phyloP scores from a whole-genome alignment of 2,329 filamentous ascomycete species.

The Graphilbum sp. region DNA sequence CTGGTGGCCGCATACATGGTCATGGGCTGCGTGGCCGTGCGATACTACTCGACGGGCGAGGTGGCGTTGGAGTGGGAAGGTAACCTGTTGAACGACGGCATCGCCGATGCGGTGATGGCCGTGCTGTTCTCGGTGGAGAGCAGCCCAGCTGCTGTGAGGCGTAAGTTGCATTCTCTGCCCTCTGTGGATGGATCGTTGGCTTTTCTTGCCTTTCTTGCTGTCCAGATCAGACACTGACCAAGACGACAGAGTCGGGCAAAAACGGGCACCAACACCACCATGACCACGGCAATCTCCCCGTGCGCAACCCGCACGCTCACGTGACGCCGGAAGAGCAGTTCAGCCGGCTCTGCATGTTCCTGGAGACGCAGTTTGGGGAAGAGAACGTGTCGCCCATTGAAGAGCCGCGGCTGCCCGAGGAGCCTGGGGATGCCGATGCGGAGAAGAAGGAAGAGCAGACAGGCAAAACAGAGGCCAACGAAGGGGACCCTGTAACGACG shows the following conservation, averaged over 20 bases:
- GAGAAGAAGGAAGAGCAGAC: slow-evolving; percentile 21
- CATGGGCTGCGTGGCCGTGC: slow-evolving; percentile 84
- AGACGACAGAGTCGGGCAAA: slow-evolving; percentile 38
- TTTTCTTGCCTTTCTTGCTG: background rate
- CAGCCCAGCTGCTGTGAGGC: slow-evolving; percentile 86
- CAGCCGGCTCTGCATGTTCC: slow-evolving; percentile 79
- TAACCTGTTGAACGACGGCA: slow-evolving; percentile 92
- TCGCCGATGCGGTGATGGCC: slow-evolving; percentile 93
- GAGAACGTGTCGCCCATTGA: slow-evolving; percentile 68
- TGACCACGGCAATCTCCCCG: slow-evolving; percentile 18
- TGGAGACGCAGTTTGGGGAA: slow-evolving; percentile 87
- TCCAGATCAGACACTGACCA: too few relatives aligned
- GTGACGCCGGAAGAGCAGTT: slow-evolving; percentile 61
- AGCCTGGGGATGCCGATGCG: slow-evolving; percentile 18
- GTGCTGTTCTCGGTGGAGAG: slow-evolving; percentile 85
- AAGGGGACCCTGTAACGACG: slow-evolving; percentile 12
- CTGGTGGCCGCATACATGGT: slow-evolving; percentile 46
- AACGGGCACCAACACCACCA: slow-evolving; percentile 30
- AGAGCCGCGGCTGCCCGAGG: slow-evolving; percentile 35
- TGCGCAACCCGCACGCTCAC: slow-evolving; percentile 57
- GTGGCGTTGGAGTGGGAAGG: slow-evolving; percentile 94
- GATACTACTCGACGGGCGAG: slow-evolving; percentile 59
- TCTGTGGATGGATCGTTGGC: slow-evolving; percentile 8
- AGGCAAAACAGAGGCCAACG: slow-evolving; percentile 20
- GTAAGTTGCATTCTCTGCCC: slow-evolving; percentile 34